Base-by-base conservation (phyloP, 345 rosid species). In the Syzygium jambos region DNA sequence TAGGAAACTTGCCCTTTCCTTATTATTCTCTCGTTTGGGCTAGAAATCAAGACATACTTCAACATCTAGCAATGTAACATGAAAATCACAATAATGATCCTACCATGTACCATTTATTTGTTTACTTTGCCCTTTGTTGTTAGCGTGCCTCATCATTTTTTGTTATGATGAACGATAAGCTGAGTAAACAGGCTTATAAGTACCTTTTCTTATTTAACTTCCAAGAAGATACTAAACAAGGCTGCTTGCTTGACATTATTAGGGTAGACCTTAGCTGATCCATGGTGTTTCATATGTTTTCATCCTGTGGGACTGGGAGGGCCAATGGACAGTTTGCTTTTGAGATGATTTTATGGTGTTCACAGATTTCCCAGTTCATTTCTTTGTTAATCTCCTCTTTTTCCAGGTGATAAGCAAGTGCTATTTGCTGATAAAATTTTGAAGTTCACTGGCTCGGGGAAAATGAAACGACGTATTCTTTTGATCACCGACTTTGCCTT, bases 401-500 rank as follows among this genome's bases (percentile, higher is more conserved):
- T 52, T 30, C 30, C 91, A 96, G 99, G 99, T 86, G 98, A 96
- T 87, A 93, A 88, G 51, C 91, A 91, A 78, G 93, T 96, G 52
- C 93, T 95, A 19, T 96, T 96, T 89, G 99, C 98, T 53, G 99
- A 98, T 91, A 98, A 95, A 88, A 94, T 98, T 53, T 89, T 96
- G 95, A 96, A 95, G 93, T 94, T 96, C 91, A 96, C 98, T 52
- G 92, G 94, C 87, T 90, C 98, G 2, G 99, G 98, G 89, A 96
- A 95, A 91, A 96, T 96, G 97, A 96, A 95, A 61, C 93, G 93
- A 38, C 94, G 98, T 6, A 93, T 96, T 59, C 92, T 96, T 86
- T 89, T 95, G 55, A 93, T 95, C 43, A 95, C 98, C 11, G 96
- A 96, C 89, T 94, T 95, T 87, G 95, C 97, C 43, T 91, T 95